Base-by-base conservation (phyloP, 108 stramenopile species). In the Nannochloropsis gaditana region DNA sequence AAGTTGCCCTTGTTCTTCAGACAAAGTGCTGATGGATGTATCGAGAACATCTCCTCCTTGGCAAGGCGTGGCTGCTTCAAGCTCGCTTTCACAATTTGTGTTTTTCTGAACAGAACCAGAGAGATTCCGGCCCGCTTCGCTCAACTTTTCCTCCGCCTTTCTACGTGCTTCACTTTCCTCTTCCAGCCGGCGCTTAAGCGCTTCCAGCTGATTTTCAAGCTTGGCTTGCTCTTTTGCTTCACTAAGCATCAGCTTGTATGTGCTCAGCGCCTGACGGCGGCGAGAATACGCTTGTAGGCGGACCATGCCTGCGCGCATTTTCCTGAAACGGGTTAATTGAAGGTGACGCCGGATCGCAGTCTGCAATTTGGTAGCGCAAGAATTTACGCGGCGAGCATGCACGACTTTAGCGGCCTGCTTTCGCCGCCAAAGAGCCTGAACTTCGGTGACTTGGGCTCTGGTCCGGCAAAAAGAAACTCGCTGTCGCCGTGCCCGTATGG, bases 181-280 rank as follows among this genome's bases (percentile, higher is more conserved):
- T 5, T 87, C 80, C 11, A 89, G 41, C 11, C 84, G 84, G n/a
- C 45, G 44, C 84, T 89, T 84, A 45, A 89, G 42, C 9, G 80
- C 80, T 80, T 43, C 80, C 45, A 89, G 87, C 87, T 87, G 88
- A 45, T 89, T 89, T 81, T 87, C 86, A 11, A 89, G 79, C 87
- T 89, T 89, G 9, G 88, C 88, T 44, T 87, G 84, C 84, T 89
- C 88, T 19, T 80, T 43, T n/a, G 87, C 86, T 43, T 89, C 87
- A 42, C 43, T 45, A 79, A 87, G 79, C 79, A 80, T 19, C 3
- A 87, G 11, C 50, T 44, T 17, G 82, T 83, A 86, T 43, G 82
- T 42, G 5, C 73, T 43, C 19, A 82, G 82, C 11, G 86, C 86
- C 73, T 83, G 86, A 42, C 43, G 82, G 44, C 82, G 59, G n/a